These are phyloP conservation scores for Pleurotus citrinopileatus DNA, from an alignment of 768 basidiomycete genomes.

Conservation along the genomic window DNA sequence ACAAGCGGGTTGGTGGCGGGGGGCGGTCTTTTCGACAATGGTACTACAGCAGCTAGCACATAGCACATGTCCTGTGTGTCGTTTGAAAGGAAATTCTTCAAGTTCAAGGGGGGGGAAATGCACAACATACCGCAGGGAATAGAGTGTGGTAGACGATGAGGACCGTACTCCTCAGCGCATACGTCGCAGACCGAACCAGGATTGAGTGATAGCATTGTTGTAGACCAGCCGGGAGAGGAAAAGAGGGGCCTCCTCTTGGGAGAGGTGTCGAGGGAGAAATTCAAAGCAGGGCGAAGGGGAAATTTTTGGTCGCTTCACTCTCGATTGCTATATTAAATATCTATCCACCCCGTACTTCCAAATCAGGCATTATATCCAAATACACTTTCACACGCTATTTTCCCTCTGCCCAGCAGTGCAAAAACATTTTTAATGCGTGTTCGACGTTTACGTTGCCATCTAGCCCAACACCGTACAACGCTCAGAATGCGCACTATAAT, in stretches of 20 bases:
- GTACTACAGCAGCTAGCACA: slow-evolving; percentile 75
- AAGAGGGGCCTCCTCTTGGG: slow-evolving; percentile 34
- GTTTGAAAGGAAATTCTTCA: not conserved
- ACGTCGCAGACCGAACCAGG: slow-evolving; percentile 87
- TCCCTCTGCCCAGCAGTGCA: slow-evolving; percentile 6
- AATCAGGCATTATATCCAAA: not conserved
- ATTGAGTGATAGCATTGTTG: slow-evolving; percentile 80
- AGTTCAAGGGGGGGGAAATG: slow-evolving; percentile 15
- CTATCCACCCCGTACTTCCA: slow-evolving; percentile 3
- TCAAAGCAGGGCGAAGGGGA: slow-evolving; percentile 44
- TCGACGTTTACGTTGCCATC: not conserved
- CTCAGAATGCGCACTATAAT: not conserved
- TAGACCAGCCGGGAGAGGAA: slow-evolving; percentile 39
- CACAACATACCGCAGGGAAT: slow-evolving; percentile 72
- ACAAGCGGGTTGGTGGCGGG: slow-evolving; percentile 70
- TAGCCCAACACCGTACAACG: no score
- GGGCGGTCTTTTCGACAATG: slow-evolving; percentile 78
- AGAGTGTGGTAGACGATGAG: slow-evolving; percentile 70
- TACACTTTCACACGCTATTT: slow-evolving; percentile 4
- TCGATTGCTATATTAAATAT: slow-evolving; percentile 11
- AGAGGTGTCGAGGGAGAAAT: slow-evolving; percentile 31
- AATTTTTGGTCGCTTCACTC: slow-evolving; percentile 10
- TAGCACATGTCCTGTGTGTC: slow-evolving; percentile 67
- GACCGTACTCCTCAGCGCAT: slow-evolving; percentile 83
- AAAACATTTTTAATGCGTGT: no score